Evolutionary conservation across 345 rosid genomes (phyloP), one percentile per base, ranked within the genome.

Genomic region (Boechera stricta): DNA sequence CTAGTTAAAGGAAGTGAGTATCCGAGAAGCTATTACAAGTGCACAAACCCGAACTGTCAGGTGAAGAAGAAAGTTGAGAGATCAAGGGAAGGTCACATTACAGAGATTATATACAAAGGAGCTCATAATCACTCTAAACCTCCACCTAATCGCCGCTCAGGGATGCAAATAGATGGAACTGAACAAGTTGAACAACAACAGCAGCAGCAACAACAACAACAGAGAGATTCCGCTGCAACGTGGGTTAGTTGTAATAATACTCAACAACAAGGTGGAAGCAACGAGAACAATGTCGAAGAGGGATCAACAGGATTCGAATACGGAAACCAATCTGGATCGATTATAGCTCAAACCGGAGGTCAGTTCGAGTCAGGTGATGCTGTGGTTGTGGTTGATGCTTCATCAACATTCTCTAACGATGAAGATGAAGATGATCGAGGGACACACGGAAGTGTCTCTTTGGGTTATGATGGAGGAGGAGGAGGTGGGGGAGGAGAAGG

Each of bases 11-110:
- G 99, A 39, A 91, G 99, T 16, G 98, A 92, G 77, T 92, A 90
- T 79, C 99, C 98, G 0, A 85, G 99, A 54, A 95, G 99, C 84
- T 95, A 95, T 81, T 95, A 92, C 90, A 95, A 92, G 74, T 95
- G 99, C 81, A 92, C 99, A 5, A 87, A 89, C 82, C 85, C 89
- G 5, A 89, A 84, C 72, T 92, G 99, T 78, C 91, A 68, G 26
- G 97, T 92, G 29, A 95, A 89, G 91, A 95, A 95, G 87, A 95
- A 95, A 65, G 98, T 95, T 47, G 99, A 95, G 52, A 88, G 97
- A 62, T 91, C 99, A 74, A 91, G 83, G 29, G 98, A 92, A 82
- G 99, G 99, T 53, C 96, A 92, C 84, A 91, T 95, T 66, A 92
- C 98, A 2, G 97, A 95, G 86, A 95, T 95, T 72, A 92, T 92